Evolutionary conservation across 805 yeast genomes (phyloP).

Genomic region (Lipomyces orientalis): DNA sequence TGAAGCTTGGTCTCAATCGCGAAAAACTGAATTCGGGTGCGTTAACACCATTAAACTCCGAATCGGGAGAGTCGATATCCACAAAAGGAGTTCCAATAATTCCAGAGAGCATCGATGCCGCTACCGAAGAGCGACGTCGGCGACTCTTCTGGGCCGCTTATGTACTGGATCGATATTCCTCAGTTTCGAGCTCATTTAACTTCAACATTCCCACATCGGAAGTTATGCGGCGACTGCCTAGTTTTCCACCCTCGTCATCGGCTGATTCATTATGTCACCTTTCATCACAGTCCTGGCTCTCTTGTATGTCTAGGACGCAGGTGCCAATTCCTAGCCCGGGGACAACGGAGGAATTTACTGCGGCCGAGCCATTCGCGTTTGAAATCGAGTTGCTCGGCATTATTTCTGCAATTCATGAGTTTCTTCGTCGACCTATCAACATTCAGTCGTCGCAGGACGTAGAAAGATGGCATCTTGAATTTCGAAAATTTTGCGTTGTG

Average conservation of each 20-base stretch:
- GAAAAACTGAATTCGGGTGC: constrained; percentile 9
- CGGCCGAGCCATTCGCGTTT: constrained; percentile 33
- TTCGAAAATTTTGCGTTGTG: constrained; percentile 35
- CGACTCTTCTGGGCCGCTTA: constrained; percentile 42
- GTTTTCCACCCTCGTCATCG: neutral
- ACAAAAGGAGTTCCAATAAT: constrained; percentile 25
- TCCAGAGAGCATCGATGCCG: constrained; percentile 21
- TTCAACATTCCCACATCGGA: constrained; percentile 39
- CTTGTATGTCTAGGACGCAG: too few relatives aligned
- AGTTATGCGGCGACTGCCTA: constrained; percentile 37
- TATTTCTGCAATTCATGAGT: constrained; percentile 40
- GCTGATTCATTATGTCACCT: too few relatives aligned
- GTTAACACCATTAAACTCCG: constrained; percentile 11
- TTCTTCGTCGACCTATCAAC: constrained; percentile 39
- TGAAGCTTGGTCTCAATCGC: constrained; percentile 31
- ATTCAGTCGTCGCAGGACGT: constrained; percentile 38
- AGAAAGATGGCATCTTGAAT: constrained; percentile 40
- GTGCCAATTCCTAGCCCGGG: too few relatives aligned
- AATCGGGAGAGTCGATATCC: constrained; percentile 11
- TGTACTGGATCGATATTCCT: constrained; percentile 38
- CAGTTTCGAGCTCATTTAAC: constrained; percentile 40
- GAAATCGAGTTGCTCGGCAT: constrained; percentile 37
- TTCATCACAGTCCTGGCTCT: neutral
- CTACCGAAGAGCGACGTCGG: constrained; percentile 37
- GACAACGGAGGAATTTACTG: too few relatives aligned